These are phyloP conservation scores for Stagonosporopsis tanaceti DNA, from an alignment of 2,329 filamentous ascomycete species.

Conservation along the genomic window DNA sequence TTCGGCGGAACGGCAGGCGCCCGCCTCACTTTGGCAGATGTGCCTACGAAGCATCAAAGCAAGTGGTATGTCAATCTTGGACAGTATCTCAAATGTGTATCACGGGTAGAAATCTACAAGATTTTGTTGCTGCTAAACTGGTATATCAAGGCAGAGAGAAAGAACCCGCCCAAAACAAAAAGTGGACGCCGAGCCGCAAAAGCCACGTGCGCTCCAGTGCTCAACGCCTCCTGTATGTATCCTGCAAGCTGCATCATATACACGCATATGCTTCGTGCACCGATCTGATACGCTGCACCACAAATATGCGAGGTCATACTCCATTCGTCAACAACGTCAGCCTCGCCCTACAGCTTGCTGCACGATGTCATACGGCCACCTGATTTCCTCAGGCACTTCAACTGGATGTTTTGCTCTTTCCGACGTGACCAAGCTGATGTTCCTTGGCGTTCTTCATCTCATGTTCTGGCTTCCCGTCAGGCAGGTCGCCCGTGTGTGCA, in stretches of 20 bases:
- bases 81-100: background rate
- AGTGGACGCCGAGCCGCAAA: background rate
- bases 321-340: background rate
- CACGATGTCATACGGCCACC: background rate
- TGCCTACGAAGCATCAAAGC: background rate
- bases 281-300: conserved; percentile 35
- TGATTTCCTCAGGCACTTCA: conserved; percentile 5
- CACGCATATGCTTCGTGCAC: conserved; percentile 29
- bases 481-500: conserved; percentile 53
- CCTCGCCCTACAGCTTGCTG: background rate
- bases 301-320: background rate
- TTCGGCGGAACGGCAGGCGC: background rate
- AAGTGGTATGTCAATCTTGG: background rate
- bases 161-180: background rate
- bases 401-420: conserved; percentile 20
- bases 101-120: background rate
- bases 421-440: conserved; percentile 44
- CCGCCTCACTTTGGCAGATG: conserved; percentile 29
- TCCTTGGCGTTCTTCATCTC: conserved; percentile 49
- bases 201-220: conserved; percentile 19
- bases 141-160: conserved; percentile 25
- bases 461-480: conserved; percentile 52
- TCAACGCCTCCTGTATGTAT: conserved; percentile 38
- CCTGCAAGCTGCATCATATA: conserved; percentile 36
- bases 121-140: conserved; percentile 15